Base-by-base conservation (phyloP, 805 yeast genomes). In the Lipomyces sp. region DNA sequence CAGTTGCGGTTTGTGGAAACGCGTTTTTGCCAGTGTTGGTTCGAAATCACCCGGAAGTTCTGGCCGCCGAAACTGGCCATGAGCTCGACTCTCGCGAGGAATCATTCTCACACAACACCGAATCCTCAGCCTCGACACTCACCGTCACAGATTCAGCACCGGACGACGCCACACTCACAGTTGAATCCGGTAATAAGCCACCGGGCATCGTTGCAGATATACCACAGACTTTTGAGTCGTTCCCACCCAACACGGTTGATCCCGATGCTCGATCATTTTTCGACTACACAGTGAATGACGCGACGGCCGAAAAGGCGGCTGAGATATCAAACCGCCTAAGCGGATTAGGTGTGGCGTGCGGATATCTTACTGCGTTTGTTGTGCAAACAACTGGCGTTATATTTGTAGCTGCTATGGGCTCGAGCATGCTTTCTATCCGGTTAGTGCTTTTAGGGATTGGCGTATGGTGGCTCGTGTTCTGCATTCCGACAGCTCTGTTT, bases 1-100 rank as follows among this genome's bases (percentile, higher is more conserved):
- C 89, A 7, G 91, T 88, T 2, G 87, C 87, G 63, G 94, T 90
- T 10, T 88, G 92, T 70, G 93, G 92, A 5, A 90, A 90, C 75
- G 87, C 95, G 0, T 85, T 85, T 70, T 75, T 90, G 54, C 92
- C 95, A 0, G 80, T 84, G 0, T 76, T 90, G 48, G 89, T 86
- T 1, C 77, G 81, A 15, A 82, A 83, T 64, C 79, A 80, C 59
- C 64, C 77, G 30, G 73, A 71, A 42, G 64, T 66, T 57, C 29
- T 65, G 5, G 37, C 33, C 34, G 18, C 37, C 15, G 58, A 53
- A 37, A 54, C n/a, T 7, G 51, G 24, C 8, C 53, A 42, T 32
- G 48, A 42, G 48, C 45, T 15, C 29, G 15, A 33, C 7, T 3
- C 30, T 2, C 39, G 35, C 8, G 58, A 51, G 10, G 42, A 34